Base-by-base conservation (phyloP, 2,329 filamentous ascomycete genomes). In the Trichoderma harzianum region DNA sequence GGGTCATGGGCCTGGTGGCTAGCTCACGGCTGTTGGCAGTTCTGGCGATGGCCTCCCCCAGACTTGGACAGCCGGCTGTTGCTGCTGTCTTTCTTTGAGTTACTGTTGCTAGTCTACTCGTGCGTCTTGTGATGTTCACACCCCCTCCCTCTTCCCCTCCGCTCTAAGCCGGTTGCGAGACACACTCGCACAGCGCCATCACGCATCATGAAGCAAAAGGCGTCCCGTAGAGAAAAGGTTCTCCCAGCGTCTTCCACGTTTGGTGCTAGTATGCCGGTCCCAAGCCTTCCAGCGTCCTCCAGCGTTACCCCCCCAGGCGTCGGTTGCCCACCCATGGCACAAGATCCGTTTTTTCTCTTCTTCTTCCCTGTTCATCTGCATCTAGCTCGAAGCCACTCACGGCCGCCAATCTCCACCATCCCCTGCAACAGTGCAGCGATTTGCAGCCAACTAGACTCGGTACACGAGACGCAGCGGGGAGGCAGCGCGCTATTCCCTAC, bases 351-450 rank as follows among this genome's bases (percentile, higher is more conserved):
- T 69, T 60, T 69, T 43, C 47, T 30, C 24, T 36, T 24, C 63
- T 53, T 60, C 53, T 64, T 57, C 68, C 60, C 34, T 64, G 58
- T 43, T 64, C 68, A 55, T 57, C 68, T 64, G 57, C 36, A 43
- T 10, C 67, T 70, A 53, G 57, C 58, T 28, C 26, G 24, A 36
- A 43, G 67, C 67, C 67, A 70, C 39, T 63, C 36, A 55, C 39
- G 58, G 68, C 47, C 68, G 55, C 60, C 58, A 63, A 63, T 64
- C 58, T 63, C 68, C 60, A 63, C 58, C 43, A 39, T 61, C 60
- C 68, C 68, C 68, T 64, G 68, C 51, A 53, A 47, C 55, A 53
- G 21, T 69, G 62, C 69, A 71, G 69, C 61, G 69, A 71, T 71
- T 67, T 71, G 69, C 69, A 32, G 39, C 69, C 62, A 67, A 30